Base-by-base conservation (phyloP, 768 basidiomycete species). In the Boletus rubropictus region DNA sequence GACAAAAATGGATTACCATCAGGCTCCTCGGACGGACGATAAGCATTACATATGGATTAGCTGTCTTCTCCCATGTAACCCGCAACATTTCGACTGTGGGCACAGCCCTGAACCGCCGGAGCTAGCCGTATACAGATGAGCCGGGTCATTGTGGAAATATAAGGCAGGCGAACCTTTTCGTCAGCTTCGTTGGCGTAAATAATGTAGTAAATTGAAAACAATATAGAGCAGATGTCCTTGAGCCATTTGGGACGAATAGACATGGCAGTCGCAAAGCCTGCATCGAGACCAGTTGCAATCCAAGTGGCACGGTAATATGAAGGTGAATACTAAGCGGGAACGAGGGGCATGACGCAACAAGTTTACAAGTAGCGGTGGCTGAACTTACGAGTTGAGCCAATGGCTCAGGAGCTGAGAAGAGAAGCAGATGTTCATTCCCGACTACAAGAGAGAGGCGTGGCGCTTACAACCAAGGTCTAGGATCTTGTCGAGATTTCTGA, bases 61-160 rank as follows among this genome's bases (percentile, higher is more conserved):
- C 76, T 0, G 91, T 90, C 74, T 99, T 99, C 68, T 95, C 94
- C 96, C 96, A 99, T 20, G 92, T 97, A 15, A 79, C 75, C 3
- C 96, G 82, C 20, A 99, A 77, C 87, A 97, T 92, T 69, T 99
- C 95, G 20, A 97, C 84, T 0, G 95, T 96, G 39, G 92, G 93
- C 0, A 94, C 81, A 20, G 95, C 92, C 58, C 96, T 77, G 63
- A 89, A 97, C 48, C 83, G 80, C 48, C 94, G 86, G 43, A 99
- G 78, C 93, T 97, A 60, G 29, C 12, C 44, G 42, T 17, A 40
- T 22, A 11, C 11, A 14, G 14, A 31, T 58, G 35, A 52, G 41
- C 18, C 11, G 37, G 22, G 24, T 27, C n/a, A 22, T 6, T 17
- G 25, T 32, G 22, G 3, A 35, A 24, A 42, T 2, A n/a, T 32